Evolutionary conservation across 2,329 filamentous ascomycete genomes (phyloP), one percentile per base, ranked within the genome.

Genomic region (Leptographium galeiforme): DNA sequence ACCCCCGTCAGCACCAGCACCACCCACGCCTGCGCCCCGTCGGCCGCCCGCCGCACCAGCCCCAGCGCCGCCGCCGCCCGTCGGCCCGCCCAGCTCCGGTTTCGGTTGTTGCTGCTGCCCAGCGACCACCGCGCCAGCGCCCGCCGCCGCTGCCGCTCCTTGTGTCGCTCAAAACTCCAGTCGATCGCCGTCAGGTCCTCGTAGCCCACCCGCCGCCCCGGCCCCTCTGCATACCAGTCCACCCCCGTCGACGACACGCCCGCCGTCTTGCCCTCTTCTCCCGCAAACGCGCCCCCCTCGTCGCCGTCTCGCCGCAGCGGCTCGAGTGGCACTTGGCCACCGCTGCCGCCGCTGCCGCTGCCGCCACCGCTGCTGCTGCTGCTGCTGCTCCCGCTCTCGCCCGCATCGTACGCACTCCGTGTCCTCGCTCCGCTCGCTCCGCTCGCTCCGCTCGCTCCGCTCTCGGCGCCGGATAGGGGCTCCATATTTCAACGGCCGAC

Each of bases 111-210:
- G 25, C 25, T 25, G 25, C 25, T 25, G 25, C 25, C 25, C 25
- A 25, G 3, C 25, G 25, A 25, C 25, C 25, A 25, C 25, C 25
- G 25, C 53, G 82, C 79, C 19, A 98, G 73, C 34, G 85, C 78
- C n/a, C 89, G 81, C 62, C 94, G 72, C 30, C 93, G 81, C 67
- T 95, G 89, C 19, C 93, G 81, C 70, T 98, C 93, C 67, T 96
- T 96, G 51, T 87, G 93, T 65, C 97, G 95, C 68, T 98, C 93
- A 62, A 95, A 97, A 64, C 97, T 97, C 93, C 93, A 98, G 72
- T 98, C 93, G 66, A 98, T 98, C 55, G 93, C 91, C 16, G 91
- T 96, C 66, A 96, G 75, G 69, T 98, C 87, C 64, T 96, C 91
- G 70, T 98, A 98, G 53, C 87, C 91, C 40, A 96, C 90, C 63